Conservation (phyloP, 345 rosid species). For the Brassica incana region DNA sequence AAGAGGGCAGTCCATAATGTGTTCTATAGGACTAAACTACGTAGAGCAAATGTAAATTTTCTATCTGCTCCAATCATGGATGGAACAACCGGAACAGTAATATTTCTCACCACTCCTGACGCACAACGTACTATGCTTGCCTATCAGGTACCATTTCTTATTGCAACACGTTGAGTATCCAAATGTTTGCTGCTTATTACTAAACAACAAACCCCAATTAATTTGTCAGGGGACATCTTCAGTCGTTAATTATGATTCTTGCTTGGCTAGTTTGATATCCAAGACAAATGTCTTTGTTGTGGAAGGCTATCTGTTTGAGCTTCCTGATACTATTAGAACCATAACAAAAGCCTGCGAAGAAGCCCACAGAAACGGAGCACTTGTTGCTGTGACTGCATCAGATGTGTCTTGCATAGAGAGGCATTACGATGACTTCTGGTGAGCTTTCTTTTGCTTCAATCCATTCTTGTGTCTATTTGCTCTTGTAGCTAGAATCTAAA, state of each 20-base stretch:
- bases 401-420: slow-evolving; percentile 92
- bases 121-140: slow-evolving; percentile 99
- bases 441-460: slow-evolving; percentile 3
- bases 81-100: slow-evolving; percentile 96
- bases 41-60: slow-evolving; percentile 78
- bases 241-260: slow-evolving; percentile 65
- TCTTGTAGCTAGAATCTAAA: not conserved
- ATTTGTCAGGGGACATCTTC: slow-evolving; percentile 82
- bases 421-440: slow-evolving; percentile 96
- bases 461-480: not conserved
- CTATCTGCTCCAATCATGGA: slow-evolving; percentile 82
- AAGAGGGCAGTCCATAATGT: not conserved
- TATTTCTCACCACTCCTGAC: slow-evolving; percentile 93
- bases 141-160: slow-evolving; percentile 57
- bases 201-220: not conserved
- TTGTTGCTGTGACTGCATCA: slow-evolving; percentile 91
- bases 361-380: slow-evolving; percentile 72
- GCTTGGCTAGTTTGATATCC: slow-evolving; percentile 71
- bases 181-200: not conserved
- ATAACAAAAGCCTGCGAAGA: slow-evolving; percentile 81
- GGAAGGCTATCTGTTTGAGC: slow-evolving; percentile 94
- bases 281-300: slow-evolving; percentile 76
- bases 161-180: not conserved
- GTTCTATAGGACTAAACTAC: slow-evolving; percentile 62
- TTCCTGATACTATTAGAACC: slow-evolving; percentile 84